Conservation (phyloP, 352 stramenopile genomes). For the Globisporangium echinulatum region DNA sequence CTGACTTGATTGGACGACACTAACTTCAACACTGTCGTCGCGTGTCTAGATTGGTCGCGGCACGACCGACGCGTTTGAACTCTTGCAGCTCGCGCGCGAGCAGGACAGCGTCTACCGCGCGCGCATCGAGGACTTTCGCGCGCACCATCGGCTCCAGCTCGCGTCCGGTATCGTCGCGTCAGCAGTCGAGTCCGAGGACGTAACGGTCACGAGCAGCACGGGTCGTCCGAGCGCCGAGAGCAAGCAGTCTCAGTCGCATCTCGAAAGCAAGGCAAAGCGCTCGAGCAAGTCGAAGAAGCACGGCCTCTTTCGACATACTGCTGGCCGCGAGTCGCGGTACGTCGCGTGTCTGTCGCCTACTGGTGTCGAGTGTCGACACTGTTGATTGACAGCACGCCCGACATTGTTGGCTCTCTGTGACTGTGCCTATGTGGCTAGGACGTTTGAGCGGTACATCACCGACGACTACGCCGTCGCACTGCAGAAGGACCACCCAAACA, state of each 20-base stretch:
- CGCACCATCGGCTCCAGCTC: conserved; percentile 73
- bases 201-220: conserved; percentile 21
- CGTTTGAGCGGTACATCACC: conserved; percentile 60
- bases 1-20: too few relatives aligned
- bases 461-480: conserved; percentile 52
- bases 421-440: conserved; percentile 24
- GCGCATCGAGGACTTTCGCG: conserved; percentile 79
- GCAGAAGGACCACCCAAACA: conserved; percentile 49
- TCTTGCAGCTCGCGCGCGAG: conserved; percentile 48
- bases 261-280: conserved; percentile 45
- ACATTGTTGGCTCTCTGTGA: neutral
- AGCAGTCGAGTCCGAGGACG: conserved; percentile 34
- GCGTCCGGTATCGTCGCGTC: conserved; percentile 76
- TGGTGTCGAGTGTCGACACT: neutral
- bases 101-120: conserved; percentile 64
- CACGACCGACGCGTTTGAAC: conserved; percentile 28
- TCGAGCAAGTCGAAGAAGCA: conserved; percentile 57
- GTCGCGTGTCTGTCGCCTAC: neutral
- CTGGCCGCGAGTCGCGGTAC: conserved; percentile 42
- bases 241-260: conserved; percentile 8
- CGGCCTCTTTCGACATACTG: conserved; percentile 51
- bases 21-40: neutral
- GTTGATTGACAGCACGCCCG: too few relatives aligned
- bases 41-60: conserved; percentile 45
- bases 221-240: conserved; percentile 29